Evolutionary conservation across 2,329 filamentous ascomycete species (phyloP), one percentile per base, ranked within the genome.

Genomic region (Dryadomyces sulphureus): DNA sequence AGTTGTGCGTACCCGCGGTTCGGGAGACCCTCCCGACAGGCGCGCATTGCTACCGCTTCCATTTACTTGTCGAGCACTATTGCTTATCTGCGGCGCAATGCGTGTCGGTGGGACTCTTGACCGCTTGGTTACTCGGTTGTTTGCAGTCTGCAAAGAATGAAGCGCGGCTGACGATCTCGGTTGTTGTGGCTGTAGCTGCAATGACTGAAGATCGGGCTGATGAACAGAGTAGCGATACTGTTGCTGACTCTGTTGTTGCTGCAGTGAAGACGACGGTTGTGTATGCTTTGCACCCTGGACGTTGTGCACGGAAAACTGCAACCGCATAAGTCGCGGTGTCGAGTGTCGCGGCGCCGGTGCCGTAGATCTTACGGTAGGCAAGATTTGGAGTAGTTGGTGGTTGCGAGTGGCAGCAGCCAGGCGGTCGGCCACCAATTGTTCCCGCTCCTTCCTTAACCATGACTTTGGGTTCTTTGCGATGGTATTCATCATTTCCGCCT

Each of bases 391-490:
- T 38, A 59, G 55, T 47, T 52, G 60, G 54, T 45, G 56, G 41
- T 54, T 60, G 53, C 57, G 65, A 57, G 56, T 61, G 47, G 52
- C 64, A 41, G 59, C 61, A 47, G 65, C 68, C 44, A 62, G 66
- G 36, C 67, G 62, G 52, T 76, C 67, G 8, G 67, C 67, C 27
- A 63, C 55, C 30, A 77, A 66, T 22, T 68, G 60, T 4, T 62
- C 67, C 2, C 69, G 67, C 58, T 79, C 73, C 53, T 66, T 64
- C 44, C 59, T 59, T 24, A 75, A 59, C 70, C 72, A 78, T 2
- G 54, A 43, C 14, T 16, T 35, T 4, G 30, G 41, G 16, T 43
- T 43, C 8, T 36, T 43, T 20, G 16, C 41, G 12, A 43, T 36
- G 5, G 41, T 36, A 54, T 65, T 64, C 59, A 72, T 66, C 45